phyloP scores from a whole-genome alignment of 192 early-diverging fungal species.

The Phlyctochytrium arcticum region DNA sequence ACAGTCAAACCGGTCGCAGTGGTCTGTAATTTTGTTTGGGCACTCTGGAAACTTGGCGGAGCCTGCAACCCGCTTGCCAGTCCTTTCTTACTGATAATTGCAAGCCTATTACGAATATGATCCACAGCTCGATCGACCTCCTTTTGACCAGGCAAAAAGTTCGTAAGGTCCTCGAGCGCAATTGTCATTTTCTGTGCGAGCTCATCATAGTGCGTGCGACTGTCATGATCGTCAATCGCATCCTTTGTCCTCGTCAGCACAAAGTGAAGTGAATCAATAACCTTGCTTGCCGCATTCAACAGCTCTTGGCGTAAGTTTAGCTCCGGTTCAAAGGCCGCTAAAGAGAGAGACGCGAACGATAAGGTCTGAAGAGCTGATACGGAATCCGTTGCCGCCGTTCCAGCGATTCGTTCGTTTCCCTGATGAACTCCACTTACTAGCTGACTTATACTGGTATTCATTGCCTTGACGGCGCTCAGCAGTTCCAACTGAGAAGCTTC shows the following conservation, averaged over 20 bases:
- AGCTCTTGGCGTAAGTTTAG: conserved; percentile 23
- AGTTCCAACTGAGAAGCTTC: conserved; percentile 38
- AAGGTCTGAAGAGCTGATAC: conserved; percentile 37
- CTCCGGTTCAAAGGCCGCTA: conserved; percentile 26
- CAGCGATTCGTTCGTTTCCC: conserved; percentile 29
- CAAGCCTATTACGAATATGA: conserved; percentile 3
- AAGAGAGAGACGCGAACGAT: conserved; percentile 14
- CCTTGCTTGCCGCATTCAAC: conserved; percentile 27
- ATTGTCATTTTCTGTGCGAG: background rate
- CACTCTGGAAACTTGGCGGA: conserved; percentile 21
- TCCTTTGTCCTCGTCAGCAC: conserved; percentile 34
- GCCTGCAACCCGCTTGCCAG: background rate
- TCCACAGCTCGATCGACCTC: conserved; percentile 31
- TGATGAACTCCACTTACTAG: conserved; percentile 22
- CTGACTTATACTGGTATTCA: conserved; percentile 31
- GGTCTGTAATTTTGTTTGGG: conserved; percentile 39
- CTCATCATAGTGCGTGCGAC: background rate
- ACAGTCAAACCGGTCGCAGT: conserved; percentile 28
- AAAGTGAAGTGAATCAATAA: conserved; percentile 27
- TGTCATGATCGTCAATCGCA: conserved; percentile 23
- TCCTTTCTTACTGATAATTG: background rate
- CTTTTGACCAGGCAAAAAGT: conserved; percentile 38
- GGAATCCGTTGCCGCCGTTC: conserved; percentile 41
- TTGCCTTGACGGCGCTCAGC: conserved; percentile 8
- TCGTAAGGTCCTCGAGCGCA: conserved; percentile 22